phyloP scores from a whole-genome alignment of 2,329 filamentous ascomycete species.

The Ceratocystis huliohia region DNA sequence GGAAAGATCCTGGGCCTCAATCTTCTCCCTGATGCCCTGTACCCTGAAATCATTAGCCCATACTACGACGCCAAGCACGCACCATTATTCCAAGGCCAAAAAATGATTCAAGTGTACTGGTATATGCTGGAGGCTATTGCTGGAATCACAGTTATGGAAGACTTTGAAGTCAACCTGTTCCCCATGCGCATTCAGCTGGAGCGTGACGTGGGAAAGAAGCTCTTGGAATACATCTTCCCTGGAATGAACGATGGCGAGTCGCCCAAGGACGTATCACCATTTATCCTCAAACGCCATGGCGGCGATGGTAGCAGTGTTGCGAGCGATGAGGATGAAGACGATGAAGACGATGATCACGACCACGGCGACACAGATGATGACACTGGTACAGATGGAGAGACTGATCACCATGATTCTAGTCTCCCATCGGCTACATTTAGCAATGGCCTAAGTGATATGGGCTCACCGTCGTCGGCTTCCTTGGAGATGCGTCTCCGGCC shows the following conservation, averaged over 20 bases:
- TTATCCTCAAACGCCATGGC: constrained; percentile 37
- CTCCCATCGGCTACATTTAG: neutral
- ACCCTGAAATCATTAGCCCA: constrained; percentile 89
- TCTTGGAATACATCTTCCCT: constrained; percentile 97
- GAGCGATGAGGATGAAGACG: constrained; percentile 26
- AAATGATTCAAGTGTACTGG: constrained; percentile 92
- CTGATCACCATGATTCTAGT: constrained; percentile 25
- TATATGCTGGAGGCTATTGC: constrained; percentile 97
- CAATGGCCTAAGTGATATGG: constrained; percentile 30
- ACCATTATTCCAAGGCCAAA: constrained; percentile 40
- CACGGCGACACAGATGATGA: constrained; percentile 26
- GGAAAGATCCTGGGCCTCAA: constrained; percentile 82
- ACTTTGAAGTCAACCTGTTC: constrained; percentile 88
- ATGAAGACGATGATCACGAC: constrained; percentile 37
- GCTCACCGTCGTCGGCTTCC: constrained; percentile 12
- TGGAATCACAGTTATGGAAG: constrained; percentile 91
- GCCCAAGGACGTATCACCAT: constrained; percentile 48
- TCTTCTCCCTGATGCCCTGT: constrained; percentile 76
- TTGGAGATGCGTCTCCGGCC: constrained; percentile 71
- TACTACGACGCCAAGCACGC: constrained; percentile 59
- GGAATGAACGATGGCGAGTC: constrained; percentile 50
- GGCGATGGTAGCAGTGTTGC: constrained; percentile 24
- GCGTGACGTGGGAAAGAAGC: constrained; percentile 75
- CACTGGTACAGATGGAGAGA: constrained; percentile 10
- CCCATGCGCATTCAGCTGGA: constrained; percentile 91